phyloP scores from a whole-genome alignment of 768 basidiomycete genomes.

The Lactifluus subvellereus region DNA sequence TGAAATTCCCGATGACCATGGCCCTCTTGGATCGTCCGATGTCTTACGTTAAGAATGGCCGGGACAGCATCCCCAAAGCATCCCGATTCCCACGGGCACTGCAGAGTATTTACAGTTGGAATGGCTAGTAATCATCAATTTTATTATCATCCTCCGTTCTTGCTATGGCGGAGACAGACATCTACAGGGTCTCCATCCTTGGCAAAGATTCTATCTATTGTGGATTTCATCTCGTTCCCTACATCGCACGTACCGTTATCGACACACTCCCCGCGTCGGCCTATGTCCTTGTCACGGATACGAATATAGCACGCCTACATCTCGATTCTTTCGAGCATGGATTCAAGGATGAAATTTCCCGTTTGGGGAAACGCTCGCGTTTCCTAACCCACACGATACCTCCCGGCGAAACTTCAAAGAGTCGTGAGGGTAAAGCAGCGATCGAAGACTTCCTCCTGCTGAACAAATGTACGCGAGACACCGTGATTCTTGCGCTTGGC shows the following conservation, averaged over 20 bases:
- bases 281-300: conserved; percentile 91
- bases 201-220: conserved; percentile 45
- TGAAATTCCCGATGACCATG: neutral
- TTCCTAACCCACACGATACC: conserved; percentile 75
- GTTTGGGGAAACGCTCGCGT: conserved; percentile 37
- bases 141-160: neutral
- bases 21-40: neutral
- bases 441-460: conserved; percentile 91
- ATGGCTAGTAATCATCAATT: neutral
- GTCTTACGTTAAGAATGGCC: neutral
- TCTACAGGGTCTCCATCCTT: conserved; percentile 42
- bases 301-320: conserved; percentile 79
- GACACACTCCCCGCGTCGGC: conserved; percentile 67
- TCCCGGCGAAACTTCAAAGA: conserved; percentile 93
- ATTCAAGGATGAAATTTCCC: conserved; percentile 45
- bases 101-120: conserved; percentile 7
- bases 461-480: conserved; percentile 87
- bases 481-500: conserved; percentile 87
- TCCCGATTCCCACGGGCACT: conserved; percentile 18
- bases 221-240: conserved; percentile 44
- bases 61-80: neutral
- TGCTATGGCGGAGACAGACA: conserved; percentile 27
- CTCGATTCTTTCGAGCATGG: conserved; percentile 60
- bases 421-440: conserved; percentile 82
- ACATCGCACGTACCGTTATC: conserved; percentile 75